Evolutionary conservation across 495 filamentous ascomycete species (phyloP).

Genomic region (Massariosphaeria phaeospora): DNA sequence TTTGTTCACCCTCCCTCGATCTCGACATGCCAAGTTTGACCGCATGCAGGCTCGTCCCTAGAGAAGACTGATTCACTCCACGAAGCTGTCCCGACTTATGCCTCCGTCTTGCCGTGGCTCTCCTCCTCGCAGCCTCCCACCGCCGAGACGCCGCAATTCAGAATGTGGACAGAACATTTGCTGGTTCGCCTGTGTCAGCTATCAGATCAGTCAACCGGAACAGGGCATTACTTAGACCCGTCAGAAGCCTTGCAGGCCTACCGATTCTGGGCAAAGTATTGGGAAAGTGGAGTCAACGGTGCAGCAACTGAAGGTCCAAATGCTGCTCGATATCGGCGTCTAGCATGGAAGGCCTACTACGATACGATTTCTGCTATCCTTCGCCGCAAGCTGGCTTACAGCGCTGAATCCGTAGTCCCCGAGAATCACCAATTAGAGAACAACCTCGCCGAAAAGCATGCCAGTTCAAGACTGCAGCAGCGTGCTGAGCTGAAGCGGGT

Average conservation of each 20-base stretch:
- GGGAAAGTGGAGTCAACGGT: constrained; percentile 40
- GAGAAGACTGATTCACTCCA: constrained; percentile 48
- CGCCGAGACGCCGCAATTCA: constrained; percentile 51
- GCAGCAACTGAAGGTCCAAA: constrained; percentile 11
- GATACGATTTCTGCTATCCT: constrained; percentile 62
- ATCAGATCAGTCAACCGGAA: constrained; percentile 50
- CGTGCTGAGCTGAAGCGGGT: constrained; percentile 67
- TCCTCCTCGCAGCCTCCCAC: constrained; percentile 41
- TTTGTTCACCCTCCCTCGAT: neutral
- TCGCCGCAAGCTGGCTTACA: constrained; percentile 47
- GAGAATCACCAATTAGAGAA: constrained; percentile 9
- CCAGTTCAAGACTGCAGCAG: constrained; percentile 56
- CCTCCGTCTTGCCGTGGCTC: constrained; percentile 58
- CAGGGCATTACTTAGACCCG: constrained; percentile 42
- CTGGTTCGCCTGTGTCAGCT: constrained; percentile 66
- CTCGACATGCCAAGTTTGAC: neutral
- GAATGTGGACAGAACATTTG: constrained; percentile 72
- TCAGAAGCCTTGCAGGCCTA: constrained; percentile 51
- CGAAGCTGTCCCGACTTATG: constrained; percentile 60
- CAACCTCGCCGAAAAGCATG: constrained; percentile 12
- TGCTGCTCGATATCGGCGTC: constrained; percentile 42
- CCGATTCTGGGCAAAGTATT: constrained; percentile 59
- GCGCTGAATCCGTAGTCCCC: constrained; percentile 1
- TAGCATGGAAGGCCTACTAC: constrained; percentile 80
- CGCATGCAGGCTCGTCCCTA: constrained; percentile 52